Evolutionary conservation across 148 eudicot genomes (phyloP).

Genomic region (Persicaria tinctoria): DNA sequence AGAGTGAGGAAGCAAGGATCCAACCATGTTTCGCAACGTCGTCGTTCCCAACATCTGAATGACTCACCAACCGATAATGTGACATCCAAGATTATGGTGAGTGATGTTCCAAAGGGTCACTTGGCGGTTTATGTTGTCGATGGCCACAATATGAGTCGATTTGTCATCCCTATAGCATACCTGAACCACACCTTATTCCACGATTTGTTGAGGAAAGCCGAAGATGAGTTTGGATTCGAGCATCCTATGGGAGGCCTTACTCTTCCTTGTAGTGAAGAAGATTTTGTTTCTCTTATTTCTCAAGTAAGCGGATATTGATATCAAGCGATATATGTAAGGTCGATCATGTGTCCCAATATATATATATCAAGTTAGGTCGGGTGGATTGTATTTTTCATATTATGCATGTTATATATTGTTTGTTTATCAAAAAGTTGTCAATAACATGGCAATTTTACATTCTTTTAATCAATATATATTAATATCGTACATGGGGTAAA

Average conservation of each 20-base stretch:
- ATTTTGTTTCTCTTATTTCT: constrained; percentile 29
- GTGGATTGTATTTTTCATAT: too few relatives aligned
- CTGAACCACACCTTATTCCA: constrained; percentile 41
- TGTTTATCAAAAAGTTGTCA: too few relatives aligned
- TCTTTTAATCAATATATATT: too few relatives aligned
- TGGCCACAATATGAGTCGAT: constrained; percentile 23
- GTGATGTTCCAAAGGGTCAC: constrained; percentile 28
- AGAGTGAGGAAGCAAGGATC: not conserved
- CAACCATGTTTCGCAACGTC: not conserved
- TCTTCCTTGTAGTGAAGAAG: constrained; percentile 44
- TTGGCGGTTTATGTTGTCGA: constrained; percentile 50
- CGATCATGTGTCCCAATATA: too few relatives aligned
- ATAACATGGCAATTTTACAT: too few relatives aligned
- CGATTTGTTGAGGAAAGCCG: constrained; percentile 28
- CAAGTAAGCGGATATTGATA: not conserved
- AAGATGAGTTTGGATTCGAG: constrained; percentile 46
- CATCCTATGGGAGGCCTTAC: constrained; percentile 64
- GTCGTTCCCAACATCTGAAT: too few relatives aligned
- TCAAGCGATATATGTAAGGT: not conserved
- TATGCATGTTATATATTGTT: too few relatives aligned
- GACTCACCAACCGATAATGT: not conserved
- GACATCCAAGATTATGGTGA: not conserved
- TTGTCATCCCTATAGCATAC: constrained; percentile 36
- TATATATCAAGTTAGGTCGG: too few relatives aligned
- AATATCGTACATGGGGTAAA: too few relatives aligned